Conservation (phyloP, 106 monocot species). For the Dendrobium chrysotoxum region DNA sequence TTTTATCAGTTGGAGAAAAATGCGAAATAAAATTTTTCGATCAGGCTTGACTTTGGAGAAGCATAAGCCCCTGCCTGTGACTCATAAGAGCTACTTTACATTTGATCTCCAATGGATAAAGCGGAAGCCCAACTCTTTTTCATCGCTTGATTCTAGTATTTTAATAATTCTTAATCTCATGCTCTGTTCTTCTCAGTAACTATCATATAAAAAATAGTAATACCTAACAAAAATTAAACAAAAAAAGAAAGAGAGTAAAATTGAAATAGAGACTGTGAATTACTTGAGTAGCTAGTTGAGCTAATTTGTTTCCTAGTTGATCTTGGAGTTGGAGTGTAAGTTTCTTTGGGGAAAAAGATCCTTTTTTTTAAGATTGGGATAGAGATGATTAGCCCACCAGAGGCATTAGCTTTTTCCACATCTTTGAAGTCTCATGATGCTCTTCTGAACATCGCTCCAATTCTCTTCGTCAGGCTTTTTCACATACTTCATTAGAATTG, state of each 20-base stretch:
- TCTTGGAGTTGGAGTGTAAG: constrained; percentile 51
- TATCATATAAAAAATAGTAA: background rate
- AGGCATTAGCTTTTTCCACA: constrained; percentile 89
- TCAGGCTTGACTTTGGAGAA: background rate
- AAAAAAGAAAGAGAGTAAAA: background rate
- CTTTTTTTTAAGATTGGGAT: constrained; percentile 51
- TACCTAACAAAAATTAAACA: background rate
- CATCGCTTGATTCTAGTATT: constrained; percentile 56
- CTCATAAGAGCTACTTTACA: background rate
- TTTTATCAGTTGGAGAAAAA: background rate
- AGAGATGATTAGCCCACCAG: too few species aligned
- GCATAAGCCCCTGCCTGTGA: background rate
- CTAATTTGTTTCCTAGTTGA: constrained; percentile 64
- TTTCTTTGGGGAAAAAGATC: constrained; percentile 44
- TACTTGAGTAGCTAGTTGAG: constrained; percentile 52
- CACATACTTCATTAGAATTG: constrained; percentile 50
- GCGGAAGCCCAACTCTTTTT: constrained; percentile 44
- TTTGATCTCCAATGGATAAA: constrained; percentile 39
- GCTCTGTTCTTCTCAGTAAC: constrained; percentile 64
- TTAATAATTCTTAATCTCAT: constrained; percentile 82
- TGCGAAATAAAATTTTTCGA: background rate
- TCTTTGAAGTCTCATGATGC: constrained; percentile 54
- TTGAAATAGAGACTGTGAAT: background rate
- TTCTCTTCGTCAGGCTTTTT: constrained; percentile 52
- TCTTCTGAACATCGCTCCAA: too few species aligned